phyloP scores from a whole-genome alignment of 768 basidiomycete genomes.

The Lentinus tigrinus region DNA sequence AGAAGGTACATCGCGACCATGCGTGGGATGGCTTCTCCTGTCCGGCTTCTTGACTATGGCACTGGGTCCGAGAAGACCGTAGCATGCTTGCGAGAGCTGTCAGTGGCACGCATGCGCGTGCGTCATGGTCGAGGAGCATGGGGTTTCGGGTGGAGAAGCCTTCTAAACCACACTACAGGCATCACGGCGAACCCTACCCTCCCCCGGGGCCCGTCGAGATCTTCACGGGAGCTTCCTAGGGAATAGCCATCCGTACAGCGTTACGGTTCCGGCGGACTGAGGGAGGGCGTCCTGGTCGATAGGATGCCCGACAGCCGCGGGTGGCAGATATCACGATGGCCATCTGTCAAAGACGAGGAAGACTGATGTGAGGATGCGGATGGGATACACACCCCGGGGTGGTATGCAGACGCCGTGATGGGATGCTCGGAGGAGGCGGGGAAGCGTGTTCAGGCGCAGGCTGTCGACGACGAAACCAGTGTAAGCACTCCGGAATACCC shows the following conservation, averaged over 20 bases:
- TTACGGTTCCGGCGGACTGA: conserved; percentile 4
- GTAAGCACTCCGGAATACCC: not conserved
- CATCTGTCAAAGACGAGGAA: conserved; percentile 15
- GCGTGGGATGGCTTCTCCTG: not conserved
- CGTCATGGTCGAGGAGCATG: not conserved
- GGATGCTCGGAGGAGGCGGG: not conserved
- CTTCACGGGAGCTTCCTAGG: not conserved
- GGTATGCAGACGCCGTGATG: not conserved
- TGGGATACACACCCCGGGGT: conserved; percentile 1
- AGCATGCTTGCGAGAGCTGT: conserved; percentile 3
- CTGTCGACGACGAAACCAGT: conserved; percentile 19
- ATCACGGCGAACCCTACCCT: not conserved
- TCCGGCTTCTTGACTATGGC: not conserved
- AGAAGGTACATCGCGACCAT: not conserved
- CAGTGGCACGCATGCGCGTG: conserved; percentile 1
- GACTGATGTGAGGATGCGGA: conserved; percentile 9
- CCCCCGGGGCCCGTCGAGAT: not conserved
- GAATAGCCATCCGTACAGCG: not conserved
- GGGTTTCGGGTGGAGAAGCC: not conserved
- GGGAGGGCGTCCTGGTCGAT: not conserved
- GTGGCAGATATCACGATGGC: conserved; percentile 12
- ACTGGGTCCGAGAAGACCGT: conserved; percentile 7
- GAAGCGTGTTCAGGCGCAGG: conserved; percentile 3
- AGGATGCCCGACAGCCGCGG: conserved; percentile 14
- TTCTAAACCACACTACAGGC: not conserved